Conservation (phyloP, 1,139 yeast species). For the Sugiyamaella grinbergsii region DNA sequence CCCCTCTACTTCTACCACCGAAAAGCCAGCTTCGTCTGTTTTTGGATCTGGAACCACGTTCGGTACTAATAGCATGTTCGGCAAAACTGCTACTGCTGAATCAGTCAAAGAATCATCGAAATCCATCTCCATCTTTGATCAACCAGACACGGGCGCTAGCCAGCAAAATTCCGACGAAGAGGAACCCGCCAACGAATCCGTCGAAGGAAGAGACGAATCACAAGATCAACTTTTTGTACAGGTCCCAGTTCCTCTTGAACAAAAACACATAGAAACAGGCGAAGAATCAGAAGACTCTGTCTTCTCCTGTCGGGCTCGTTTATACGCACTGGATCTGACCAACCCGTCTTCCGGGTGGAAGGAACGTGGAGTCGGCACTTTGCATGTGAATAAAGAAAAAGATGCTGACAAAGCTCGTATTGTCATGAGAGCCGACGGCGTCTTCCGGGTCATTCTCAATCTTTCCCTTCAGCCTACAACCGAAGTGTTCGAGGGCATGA, state of each 20-base stretch:
- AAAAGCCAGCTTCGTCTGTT: conserved; percentile 6
- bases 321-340: conserved; percentile 72
- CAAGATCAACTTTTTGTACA: conserved; percentile 36
- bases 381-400: conserved; percentile 63
- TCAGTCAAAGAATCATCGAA: not conserved
- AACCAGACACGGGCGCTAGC: conserved; percentile 19
- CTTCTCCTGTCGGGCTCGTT: conserved; percentile 71
- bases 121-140: conserved; percentile 19
- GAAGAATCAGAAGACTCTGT: conserved; percentile 82
- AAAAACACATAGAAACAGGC: conserved; percentile 70
- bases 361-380: conserved; percentile 87
- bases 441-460: conserved; percentile 80
- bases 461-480: conserved; percentile 62
- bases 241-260: conserved; percentile 33
- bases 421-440: conserved; percentile 90
- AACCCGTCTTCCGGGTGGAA: conserved; percentile 82
- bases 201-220: conserved; percentile 28
- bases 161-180: conserved; percentile 19
- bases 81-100: conserved; percentile 7
- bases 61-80: conserved; percentile 10
- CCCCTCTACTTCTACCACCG: not conserved
- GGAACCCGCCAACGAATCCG: conserved; percentile 23
- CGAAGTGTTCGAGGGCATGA: conserved; percentile 74
- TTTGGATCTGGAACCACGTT: conserved; percentile 17
- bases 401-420: conserved; percentile 52